Conservation (phyloP, 148 eudicot species). For the Rhododendron molle region DNA sequence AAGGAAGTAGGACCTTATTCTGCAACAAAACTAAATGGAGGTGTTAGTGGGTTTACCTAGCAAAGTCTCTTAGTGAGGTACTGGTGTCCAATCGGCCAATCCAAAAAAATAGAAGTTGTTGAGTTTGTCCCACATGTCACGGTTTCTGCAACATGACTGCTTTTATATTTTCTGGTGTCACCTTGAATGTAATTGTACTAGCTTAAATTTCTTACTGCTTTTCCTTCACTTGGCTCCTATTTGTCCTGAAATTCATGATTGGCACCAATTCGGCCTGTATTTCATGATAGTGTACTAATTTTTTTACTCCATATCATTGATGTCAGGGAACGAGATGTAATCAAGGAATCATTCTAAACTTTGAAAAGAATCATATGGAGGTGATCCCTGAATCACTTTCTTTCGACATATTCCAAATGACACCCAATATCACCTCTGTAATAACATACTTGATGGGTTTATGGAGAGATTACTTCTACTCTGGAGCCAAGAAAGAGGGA, state of each 20-base stretch:
- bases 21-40: neutral
- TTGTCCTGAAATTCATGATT: neutral
- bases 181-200: neutral
- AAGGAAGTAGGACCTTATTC: neutral
- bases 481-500: constrained; percentile 14
- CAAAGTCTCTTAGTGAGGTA: neutral
- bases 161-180: neutral
- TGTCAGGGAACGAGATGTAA: constrained; percentile 34
- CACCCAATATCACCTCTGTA: constrained; percentile 11
- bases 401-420: neutral
- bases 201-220: neutral
- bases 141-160: neutral
- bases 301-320: neutral
- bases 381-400: constrained; percentile 8
- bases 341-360: constrained; percentile 44
- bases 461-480: constrained; percentile 1
- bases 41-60: neutral
- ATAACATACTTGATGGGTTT: constrained; percentile 15
- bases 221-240: neutral
- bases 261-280: neutral
- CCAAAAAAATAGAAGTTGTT: neutral
- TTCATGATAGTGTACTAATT: neutral
- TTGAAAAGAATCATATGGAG: constrained; percentile 14
- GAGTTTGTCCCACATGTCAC: neutral
- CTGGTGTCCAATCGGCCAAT: neutral